phyloP scores from a whole-genome alignment of 2,329 filamentous ascomycete species.

The Alternaria sp. region DNA sequence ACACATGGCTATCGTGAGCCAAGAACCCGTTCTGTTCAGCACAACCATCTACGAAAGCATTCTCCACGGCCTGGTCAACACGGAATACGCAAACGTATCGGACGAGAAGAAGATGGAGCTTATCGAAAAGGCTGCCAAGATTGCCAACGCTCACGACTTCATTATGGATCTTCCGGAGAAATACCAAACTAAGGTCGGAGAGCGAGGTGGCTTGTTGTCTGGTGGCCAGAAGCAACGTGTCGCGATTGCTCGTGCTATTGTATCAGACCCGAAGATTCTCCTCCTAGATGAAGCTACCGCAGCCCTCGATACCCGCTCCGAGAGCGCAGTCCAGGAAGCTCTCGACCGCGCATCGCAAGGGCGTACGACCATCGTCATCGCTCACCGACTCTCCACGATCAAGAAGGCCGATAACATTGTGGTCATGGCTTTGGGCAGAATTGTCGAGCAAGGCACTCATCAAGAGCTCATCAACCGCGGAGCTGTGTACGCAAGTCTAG shows the following conservation, averaged over 20 bases:
- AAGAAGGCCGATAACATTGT: slow-evolving; percentile 95
- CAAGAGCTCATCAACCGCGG: slow-evolving; percentile 73
- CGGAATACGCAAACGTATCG: slow-evolving; percentile 69
- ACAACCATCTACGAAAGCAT: slow-evolving; percentile 92
- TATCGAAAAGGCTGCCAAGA: slow-evolving; percentile 81
- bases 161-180: slow-evolving; percentile 81
- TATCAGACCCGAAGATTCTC: slow-evolving; percentile 89
- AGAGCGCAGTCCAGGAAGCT: slow-evolving; percentile 92
- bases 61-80: slow-evolving; percentile 86
- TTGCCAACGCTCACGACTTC: slow-evolving; percentile 95
- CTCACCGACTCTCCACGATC: slow-evolving; percentile 93
- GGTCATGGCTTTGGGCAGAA: slow-evolving; percentile 83
- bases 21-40: slow-evolving; percentile 89
- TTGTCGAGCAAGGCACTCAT: slow-evolving; percentile 91
- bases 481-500: slow-evolving; percentile 82
- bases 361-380: slow-evolving; percentile 94
- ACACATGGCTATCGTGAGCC: slow-evolving; percentile 89
- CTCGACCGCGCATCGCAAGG: slow-evolving; percentile 85
- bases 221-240: slow-evolving; percentile 98
- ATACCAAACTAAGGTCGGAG: slow-evolving; percentile 94
- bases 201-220: slow-evolving; percentile 88
- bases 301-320: slow-evolving; percentile 90
- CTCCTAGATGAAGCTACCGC: slow-evolving; percentile 95
- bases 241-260: slow-evolving; percentile 88
- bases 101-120: slow-evolving; percentile 73